Conservation (phyloP, 2,329 filamentous ascomycete genomes). For the Aurifilum marmelostoma region DNA sequence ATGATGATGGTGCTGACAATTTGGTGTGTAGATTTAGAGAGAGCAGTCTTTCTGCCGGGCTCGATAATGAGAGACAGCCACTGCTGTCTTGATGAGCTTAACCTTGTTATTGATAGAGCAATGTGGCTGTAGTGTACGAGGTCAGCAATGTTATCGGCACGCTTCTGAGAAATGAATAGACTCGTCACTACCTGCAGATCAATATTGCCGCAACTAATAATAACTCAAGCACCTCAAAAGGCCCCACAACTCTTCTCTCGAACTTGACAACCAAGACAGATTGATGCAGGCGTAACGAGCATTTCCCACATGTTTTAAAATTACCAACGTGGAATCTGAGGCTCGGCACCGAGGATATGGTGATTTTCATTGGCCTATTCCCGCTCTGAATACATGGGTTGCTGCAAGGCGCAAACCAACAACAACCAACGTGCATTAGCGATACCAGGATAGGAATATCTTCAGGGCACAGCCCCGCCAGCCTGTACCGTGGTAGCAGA, state of each 20-base stretch:
- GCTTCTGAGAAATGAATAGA: neutral
- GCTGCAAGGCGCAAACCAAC: conserved; percentile 9
- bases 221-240: neutral
- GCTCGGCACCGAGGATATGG: neutral
- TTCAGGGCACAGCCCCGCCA: neutral
- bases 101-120: too few species aligned
- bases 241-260: neutral
- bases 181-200: neutral
- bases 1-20: neutral
- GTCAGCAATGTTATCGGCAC: neutral
- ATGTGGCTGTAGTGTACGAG: too few species aligned
- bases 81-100: conserved; percentile 1
- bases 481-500: neutral
- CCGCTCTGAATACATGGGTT: neutral
- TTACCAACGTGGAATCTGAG: neutral
- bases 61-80: conserved; percentile 11
- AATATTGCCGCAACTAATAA: neutral
- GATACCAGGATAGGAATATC: conserved; percentile 5
- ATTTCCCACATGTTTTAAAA: neutral
- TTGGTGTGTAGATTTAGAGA: neutral
- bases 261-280: neutral
- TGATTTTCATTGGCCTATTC: neutral
- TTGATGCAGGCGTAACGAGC: neutral
- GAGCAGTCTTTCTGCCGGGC: neutral
- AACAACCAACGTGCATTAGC: conserved; percentile 22